Conservation (phyloP, 345 rosid genomes). For the Bruguiera gymnorhiza region DNA sequence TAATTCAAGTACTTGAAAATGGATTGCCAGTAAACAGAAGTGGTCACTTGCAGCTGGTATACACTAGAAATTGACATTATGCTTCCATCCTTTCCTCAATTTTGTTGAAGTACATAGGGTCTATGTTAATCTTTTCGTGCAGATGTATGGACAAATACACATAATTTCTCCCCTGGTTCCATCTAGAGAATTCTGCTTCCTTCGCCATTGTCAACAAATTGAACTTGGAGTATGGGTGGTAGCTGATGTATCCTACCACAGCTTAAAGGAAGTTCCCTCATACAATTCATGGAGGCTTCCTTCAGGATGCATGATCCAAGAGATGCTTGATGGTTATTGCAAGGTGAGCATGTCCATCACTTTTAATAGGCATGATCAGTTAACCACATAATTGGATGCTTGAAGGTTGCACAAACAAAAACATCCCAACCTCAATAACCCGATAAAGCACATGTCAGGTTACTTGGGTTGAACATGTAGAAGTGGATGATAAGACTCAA, state of each 20-base stretch:
- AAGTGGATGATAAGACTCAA: slow-evolving; percentile 51
- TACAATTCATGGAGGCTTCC: slow-evolving; percentile 61
- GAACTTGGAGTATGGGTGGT: slow-evolving; percentile 59
- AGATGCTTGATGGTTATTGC: slow-evolving; percentile 46
- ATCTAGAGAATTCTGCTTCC: slow-evolving; percentile 54
- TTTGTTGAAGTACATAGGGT: not conserved
- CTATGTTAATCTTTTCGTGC: not conserved
- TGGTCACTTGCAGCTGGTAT: slow-evolving; percentile 61
- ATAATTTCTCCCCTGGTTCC: slow-evolving; percentile 73
- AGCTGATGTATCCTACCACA: slow-evolving; percentile 51
- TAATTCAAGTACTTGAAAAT: slow-evolving; percentile 36
- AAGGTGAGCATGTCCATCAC: slow-evolving; percentile 32
- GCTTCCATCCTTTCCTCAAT: not conserved
- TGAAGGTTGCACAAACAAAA: too few species aligned
- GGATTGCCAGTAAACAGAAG: slow-evolving; percentile 27
- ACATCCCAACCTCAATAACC: too few species aligned
- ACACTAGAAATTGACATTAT: not conserved
- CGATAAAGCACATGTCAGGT: slow-evolving; percentile 34
- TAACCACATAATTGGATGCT: too few species aligned
- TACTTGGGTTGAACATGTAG: slow-evolving; percentile 80
- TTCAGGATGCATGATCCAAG: slow-evolving; percentile 73
- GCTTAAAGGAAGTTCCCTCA: slow-evolving; percentile 15
- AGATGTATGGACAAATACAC: slow-evolving; percentile 63
- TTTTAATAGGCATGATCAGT: too few species aligned
- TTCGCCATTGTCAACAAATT: slow-evolving; percentile 55